A percentile compares a stretch with the other conserved stretches of the same genome.
These are phyloP conservation scores for Zygosaccharomyces bailii DNA, from an alignment of 805 yeast species.

Conservation along the genomic window DNA sequence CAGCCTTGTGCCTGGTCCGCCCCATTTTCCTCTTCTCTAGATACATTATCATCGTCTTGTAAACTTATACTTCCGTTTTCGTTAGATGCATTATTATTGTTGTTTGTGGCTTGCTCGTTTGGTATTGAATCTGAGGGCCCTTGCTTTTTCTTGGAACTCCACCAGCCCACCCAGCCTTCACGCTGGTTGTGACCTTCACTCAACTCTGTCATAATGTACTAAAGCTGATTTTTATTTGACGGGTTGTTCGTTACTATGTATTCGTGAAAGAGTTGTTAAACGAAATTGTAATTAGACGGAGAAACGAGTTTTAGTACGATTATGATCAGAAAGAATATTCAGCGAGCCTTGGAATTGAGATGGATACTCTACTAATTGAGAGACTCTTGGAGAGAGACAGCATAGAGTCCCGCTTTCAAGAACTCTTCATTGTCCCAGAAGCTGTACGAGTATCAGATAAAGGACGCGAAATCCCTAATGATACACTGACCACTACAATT, in stretches of 20 bases:
- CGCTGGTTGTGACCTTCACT: not conserved
- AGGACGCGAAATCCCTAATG: not conserved
- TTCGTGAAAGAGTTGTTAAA: not conserved
- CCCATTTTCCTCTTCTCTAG: not conserved
- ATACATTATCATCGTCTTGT: not conserved
- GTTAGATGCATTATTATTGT: not conserved
- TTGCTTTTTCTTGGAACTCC: constrained; percentile 8
- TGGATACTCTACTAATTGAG: constrained; percentile 18
- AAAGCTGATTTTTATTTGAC: too few relatives aligned
- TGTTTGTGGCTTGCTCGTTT: not conserved
- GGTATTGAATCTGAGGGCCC: not conserved
- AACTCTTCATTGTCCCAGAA: constrained; percentile 17
- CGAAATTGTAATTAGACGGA: not conserved
- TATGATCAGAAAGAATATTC: too few relatives aligned
- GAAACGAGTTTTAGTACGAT: not conserved
- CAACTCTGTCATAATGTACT: constrained; percentile 8
- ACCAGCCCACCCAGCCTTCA: constrained; percentile 13
- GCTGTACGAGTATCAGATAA: constrained; percentile 1
- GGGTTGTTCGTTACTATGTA: too few relatives aligned
- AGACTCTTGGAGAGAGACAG: constrained; percentile 21
- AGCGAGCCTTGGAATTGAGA: too few relatives aligned
- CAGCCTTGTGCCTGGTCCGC: constrained; percentile 13
- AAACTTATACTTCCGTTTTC: not conserved
- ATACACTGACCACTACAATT: constrained; percentile 8
- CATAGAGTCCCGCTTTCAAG: constrained; percentile 21